These are phyloP conservation scores for Spongiforma sp. DNA, from an alignment of 1,284 basidiomycete genomes.

Conservation along the genomic window DNA sequence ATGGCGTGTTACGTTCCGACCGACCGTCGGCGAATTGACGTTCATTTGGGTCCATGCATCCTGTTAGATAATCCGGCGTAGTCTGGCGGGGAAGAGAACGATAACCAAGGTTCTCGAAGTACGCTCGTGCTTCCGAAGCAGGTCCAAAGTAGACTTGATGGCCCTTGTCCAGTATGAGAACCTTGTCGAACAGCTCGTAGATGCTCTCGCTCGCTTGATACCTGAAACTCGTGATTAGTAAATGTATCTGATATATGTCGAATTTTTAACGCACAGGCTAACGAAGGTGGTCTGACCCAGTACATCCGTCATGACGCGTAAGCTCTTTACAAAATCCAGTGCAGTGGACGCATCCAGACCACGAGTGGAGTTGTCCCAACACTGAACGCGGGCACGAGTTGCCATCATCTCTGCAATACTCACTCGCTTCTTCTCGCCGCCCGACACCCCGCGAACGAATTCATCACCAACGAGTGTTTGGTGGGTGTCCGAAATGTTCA, in stretches of 20 bases:
- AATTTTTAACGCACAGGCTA: too few species aligned
- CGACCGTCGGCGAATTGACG: conserved; percentile 57
- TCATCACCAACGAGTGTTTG: conserved; percentile 76
- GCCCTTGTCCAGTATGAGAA: conserved; percentile 72
- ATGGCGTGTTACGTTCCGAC: too few species aligned
- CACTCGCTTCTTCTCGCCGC: conserved; percentile 80
- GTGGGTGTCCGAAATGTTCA: conserved; percentile 71
- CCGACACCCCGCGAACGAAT: conserved; percentile 76
- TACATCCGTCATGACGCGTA: conserved; percentile 67
- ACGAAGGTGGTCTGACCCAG: conserved; percentile 61
- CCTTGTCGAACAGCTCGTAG: conserved; percentile 70
- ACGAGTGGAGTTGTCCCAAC: conserved; percentile 71
- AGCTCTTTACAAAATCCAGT: conserved; percentile 63
- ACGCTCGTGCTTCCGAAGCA: conserved; percentile 60
- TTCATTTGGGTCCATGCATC: conserved; percentile 64
- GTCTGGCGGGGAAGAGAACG: conserved; percentile 62
- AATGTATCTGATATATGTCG: too few species aligned
- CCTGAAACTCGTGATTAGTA: too few species aligned
- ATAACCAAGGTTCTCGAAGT: conserved; percentile 76
- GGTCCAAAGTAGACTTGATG: conserved; percentile 76
- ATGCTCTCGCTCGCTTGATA: conserved; percentile 70
- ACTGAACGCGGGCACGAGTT: conserved; percentile 47
- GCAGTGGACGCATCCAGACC: conserved; percentile 79
- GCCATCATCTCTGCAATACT: conserved; percentile 61
- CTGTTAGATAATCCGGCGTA: conserved; percentile 70